Evolutionary conservation across 2,329 filamentous ascomycete species (phyloP).

Genomic region (Clarireedia paspali): DNA sequence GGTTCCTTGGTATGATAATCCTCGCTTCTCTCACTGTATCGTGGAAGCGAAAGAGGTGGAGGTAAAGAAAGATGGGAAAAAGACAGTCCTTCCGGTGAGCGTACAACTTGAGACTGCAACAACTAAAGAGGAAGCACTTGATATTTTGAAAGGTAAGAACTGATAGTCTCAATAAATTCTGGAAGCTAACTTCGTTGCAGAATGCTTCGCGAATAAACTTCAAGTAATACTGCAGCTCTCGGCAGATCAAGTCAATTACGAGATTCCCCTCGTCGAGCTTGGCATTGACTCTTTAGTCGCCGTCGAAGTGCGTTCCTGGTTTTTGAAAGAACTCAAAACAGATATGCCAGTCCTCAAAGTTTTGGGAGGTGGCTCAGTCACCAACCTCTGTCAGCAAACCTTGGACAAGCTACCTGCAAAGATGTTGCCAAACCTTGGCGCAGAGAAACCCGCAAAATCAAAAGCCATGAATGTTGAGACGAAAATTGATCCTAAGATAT

Average conservation of each 20-base stretch:
- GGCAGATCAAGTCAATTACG: background rate
- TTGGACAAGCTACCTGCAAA: background rate
- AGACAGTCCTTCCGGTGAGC: background rate
- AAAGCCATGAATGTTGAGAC: too few relatives aligned
- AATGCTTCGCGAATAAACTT: background rate
- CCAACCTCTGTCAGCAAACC: background rate
- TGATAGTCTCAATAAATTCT: background rate
- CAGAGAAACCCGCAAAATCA: background rate
- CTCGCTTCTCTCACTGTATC: background rate
- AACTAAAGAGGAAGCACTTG: background rate
- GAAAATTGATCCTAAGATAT: too few relatives aligned
- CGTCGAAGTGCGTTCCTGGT: constrained; percentile 6
- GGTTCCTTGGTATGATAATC: background rate
- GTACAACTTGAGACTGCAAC: background rate
- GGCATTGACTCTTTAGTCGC: constrained; percentile 4
- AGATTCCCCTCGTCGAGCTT: background rate
- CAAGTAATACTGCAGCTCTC: background rate
- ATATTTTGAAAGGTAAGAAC: background rate
- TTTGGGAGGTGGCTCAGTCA: constrained; percentile 1
- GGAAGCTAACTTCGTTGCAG: background rate
- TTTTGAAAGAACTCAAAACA: constrained; percentile 5
- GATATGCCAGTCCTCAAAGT: constrained; percentile 5
- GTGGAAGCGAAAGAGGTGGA: background rate
- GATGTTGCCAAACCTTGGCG: background rate
- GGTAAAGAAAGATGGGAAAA: background rate